Base-by-base conservation (phyloP, 768 basidiomycete species). In the Udeniomyces megalosporus region DNA sequence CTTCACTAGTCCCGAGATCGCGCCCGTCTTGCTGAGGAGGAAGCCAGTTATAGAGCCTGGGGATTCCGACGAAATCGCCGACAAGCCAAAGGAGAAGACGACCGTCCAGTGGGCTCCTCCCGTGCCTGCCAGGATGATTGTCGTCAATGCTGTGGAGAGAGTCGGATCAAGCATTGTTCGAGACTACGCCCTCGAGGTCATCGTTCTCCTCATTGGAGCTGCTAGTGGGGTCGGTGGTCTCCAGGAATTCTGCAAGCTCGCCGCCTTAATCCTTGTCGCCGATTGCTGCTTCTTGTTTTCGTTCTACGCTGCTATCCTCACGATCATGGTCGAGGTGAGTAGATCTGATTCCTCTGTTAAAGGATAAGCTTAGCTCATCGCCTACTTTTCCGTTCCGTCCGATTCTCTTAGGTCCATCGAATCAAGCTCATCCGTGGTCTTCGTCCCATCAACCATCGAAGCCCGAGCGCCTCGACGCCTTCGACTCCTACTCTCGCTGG, bases 181-280 rank as follows among this genome's bases (percentile, higher is more conserved):
- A 32, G 95, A 99, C 72, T 99, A 95, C 66, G 82, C 83, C 4
- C 79, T 99, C 54, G 95, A 99, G 69, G 84, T 97, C 50, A 86
- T 82, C 4, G 89, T 96, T 2, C 80, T 99, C 4, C 75, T 84
- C 49, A 79, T 92, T 47, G 95, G 95, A 2, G 90, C 89, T 2
- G 82, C 84, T 67, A 84, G 83, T 65, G 84, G 83, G 48, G 89
- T 96, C 29, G 84, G 85, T 24, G 93, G 93, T 12, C 76, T 99
- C 53, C 82, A 81, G 66, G 92, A 99, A 74, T 93, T 97, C 66
- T 97, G 93, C 71, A 86, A 90, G 12, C 81, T 96, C 17, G 95
- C 92, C 0, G 91, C 90, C 1, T 72, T 97, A n/a, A 78, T 88
- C 56, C 78, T 99, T 53, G 79, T 79, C 10, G 78, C 92, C 49